Evolutionary conservation across 306 rosid species (phyloP), one percentile per base, ranked within the genome.

Genomic region (Acacia confusa): DNA sequence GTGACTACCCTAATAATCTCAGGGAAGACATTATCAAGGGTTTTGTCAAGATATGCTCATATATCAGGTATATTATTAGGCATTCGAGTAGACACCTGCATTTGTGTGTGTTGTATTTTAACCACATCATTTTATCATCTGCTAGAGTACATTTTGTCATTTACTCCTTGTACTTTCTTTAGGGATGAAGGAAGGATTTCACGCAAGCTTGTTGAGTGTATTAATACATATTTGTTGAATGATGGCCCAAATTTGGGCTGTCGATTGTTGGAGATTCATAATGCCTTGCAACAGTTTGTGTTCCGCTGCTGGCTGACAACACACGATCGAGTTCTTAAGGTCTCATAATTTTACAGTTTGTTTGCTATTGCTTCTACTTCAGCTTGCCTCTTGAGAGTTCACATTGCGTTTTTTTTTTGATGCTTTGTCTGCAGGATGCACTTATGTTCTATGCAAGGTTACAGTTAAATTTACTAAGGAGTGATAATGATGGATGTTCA

Each of bases 291-390:
- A 72, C 91, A 88, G 66, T 95, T 95, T 88, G 89, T 92, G 79
- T 90, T 91, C 83, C 90, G 92, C 76, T 88, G 88, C 82, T 95
- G 97, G 97, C 69, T 93, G 84, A 85, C 92, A 52, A 91, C 97
- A 65, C 99, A 89, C 82, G 99, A 95, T 82, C 96, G 97, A 82
- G 86, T 89, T 78, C 95, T 93, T 63, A 95, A 95, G 97, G 95
- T 95, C 45, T 79, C 58, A 43, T 72, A 44, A 38, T 52, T 61
- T 73, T 81, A 70, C 67, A 79, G 77, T 80, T 77, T 75, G 36
- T 53, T 78, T 65, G 53, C 74, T 80, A 58, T 22, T 86, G 30
- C 27, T 72, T 64, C 70, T 32, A 63, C 72, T 30, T 57, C 60
- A 38, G 71, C 55, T 74, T 80, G 34, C 47, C 48, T 71, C 57